Evolutionary conservation across 176 grass and related monocot genomes (phyloP).

Genomic region (Triticum turgidum): DNA sequence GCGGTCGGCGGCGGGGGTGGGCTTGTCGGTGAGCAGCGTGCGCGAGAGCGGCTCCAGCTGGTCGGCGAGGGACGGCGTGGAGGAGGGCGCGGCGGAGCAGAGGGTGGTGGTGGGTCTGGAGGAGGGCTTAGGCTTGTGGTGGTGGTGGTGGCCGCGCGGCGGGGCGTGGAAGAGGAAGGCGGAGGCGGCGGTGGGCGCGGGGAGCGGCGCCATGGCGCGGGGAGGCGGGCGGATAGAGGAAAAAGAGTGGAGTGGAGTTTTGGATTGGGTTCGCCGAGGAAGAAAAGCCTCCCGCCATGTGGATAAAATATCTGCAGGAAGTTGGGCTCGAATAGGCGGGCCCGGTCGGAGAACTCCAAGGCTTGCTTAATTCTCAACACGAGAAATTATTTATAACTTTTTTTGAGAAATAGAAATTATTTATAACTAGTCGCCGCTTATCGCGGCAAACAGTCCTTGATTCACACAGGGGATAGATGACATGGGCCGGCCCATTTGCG

Average conservation of each 20-base stretch:
- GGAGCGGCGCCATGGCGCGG: constrained; percentile 44
- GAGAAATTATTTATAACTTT: too few species aligned
- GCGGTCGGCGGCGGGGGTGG: background rate
- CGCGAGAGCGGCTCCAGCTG: constrained; percentile 69
- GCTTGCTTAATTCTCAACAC: too few species aligned
- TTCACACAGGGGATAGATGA: too few species aligned
- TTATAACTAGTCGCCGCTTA: too few species aligned
- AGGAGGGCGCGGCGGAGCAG: constrained; percentile 27
- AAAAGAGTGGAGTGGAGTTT: background rate
- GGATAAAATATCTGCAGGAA: background rate
- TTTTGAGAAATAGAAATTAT: too few species aligned
- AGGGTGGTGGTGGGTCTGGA: background rate
- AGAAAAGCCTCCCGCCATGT: background rate
- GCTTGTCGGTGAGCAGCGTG: constrained; percentile 64
- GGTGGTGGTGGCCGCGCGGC: constrained; percentile 1
- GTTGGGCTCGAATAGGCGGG: background rate
- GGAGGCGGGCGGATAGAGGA: background rate
- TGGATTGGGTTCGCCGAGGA: background rate
- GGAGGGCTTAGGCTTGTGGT: background rate
- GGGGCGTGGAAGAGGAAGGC: constrained; percentile 44
- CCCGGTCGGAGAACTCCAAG: background rate
- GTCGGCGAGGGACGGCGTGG: constrained; percentile 64
- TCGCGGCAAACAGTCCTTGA: too few species aligned
- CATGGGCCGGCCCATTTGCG: too few species aligned
- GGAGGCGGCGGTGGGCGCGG: constrained; percentile 32